Conservation (phyloP, 495 filamentous ascomycete genomes). For the Staphylotrichum tortipilum region DNA sequence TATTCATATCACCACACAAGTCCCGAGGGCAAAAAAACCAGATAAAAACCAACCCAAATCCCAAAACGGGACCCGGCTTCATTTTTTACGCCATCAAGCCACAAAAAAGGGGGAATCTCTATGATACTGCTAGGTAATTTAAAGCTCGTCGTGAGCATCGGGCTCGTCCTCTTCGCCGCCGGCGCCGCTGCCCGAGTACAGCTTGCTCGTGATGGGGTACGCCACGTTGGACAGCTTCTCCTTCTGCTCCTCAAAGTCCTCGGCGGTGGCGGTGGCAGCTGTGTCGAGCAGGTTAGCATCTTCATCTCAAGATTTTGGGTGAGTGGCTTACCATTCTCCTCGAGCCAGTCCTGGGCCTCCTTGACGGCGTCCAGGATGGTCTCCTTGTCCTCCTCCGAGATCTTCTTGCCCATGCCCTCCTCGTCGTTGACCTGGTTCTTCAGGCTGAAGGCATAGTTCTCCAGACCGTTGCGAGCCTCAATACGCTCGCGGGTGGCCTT, state of each 20-base stretch:
- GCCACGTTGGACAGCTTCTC: slow-evolving; percentile 95
- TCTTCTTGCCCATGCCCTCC: slow-evolving; percentile 91
- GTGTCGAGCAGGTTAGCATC: slow-evolving; percentile 13
- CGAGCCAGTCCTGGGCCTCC: slow-evolving; percentile 95
- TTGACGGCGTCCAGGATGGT: slow-evolving; percentile 92
- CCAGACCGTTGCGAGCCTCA: slow-evolving; percentile 87
- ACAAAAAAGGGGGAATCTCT: slow-evolving; percentile 27
- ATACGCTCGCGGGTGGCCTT: slow-evolving; percentile 93
- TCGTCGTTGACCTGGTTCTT: slow-evolving; percentile 99
- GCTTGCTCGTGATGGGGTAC: slow-evolving; percentile 97
- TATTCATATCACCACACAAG: too few species aligned
- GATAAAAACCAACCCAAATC: not conserved
- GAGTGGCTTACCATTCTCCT: slow-evolving; percentile 59
- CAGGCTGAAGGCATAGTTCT: slow-evolving; percentile 93
- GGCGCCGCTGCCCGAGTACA: slow-evolving; percentile 64
- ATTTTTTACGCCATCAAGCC: slow-evolving; percentile 19
- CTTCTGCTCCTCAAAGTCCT: slow-evolving; percentile 99
- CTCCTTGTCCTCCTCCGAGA: slow-evolving; percentile 98
- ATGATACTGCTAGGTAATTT: slow-evolving; percentile 32
- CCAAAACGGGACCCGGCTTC: not conserved
- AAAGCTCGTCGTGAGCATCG: slow-evolving; percentile 81
- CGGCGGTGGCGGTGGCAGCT: slow-evolving; percentile 68
- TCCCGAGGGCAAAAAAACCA: not conserved
- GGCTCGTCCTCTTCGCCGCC: slow-evolving; percentile 67
- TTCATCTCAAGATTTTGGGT: not conserved